Percentiles rank a stretch among this genome's conserved stretches.
phyloP scores from a whole-genome alignment of 169 alveolate species.

The Plasmodium sp. region DNA sequence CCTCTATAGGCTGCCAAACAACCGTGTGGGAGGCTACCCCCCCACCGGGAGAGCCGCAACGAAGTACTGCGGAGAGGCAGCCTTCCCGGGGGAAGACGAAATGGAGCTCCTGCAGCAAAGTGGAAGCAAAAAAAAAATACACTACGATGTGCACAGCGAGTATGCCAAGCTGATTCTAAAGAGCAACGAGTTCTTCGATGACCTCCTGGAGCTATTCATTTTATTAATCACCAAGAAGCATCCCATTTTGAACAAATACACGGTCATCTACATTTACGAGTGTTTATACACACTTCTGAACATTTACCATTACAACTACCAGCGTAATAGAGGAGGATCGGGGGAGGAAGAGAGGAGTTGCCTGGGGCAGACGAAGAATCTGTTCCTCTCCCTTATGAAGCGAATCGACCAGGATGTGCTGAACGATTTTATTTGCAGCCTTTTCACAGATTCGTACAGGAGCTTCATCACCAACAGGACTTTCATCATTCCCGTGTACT shows the following conservation, averaged over 20 bases:
- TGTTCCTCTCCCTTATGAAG: conserved; percentile 68
- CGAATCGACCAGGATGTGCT: background rate
- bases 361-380: conserved; percentile 24
- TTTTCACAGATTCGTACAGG: conserved; percentile 61
- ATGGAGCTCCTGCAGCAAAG: background rate
- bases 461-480: conserved; percentile 21
- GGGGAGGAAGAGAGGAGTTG: background rate
- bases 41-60: background rate
- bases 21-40: background rate
- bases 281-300: conserved; percentile 66
- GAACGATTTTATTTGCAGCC: conserved; percentile 26
- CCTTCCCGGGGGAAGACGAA: background rate
- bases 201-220: conserved; percentile 25
- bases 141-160: conserved; percentile 64
- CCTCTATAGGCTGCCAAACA: background rate
- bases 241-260: conserved; percentile 65
- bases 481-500: conserved; percentile 25
- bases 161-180: conserved; percentile 41
- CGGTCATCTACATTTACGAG: conserved; percentile 65
- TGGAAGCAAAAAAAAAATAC: background rate
- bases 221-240: conserved; percentile 68
- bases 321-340: background rate
- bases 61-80: background rate
- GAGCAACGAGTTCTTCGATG: conserved; percentile 54
- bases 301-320: conserved; percentile 44